Evolutionary conservation across 75 land plant species (phyloP), one percentile per base, ranked within the genome.

Genomic region (Pinus tabuliformis): DNA sequence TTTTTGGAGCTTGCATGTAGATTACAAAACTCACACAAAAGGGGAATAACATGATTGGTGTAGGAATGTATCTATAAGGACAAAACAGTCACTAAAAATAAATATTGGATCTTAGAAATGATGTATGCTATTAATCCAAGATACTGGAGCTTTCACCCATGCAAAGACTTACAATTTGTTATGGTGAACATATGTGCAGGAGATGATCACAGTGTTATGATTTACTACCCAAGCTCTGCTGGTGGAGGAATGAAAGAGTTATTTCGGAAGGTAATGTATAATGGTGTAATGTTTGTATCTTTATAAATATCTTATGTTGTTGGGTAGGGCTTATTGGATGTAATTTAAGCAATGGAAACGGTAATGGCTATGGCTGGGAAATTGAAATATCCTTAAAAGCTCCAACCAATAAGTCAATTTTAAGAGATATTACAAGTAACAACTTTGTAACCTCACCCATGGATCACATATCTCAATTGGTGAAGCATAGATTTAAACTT

Each of bases 201-300:
- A 75, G 99, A 97, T 87, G 89, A 97, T 78, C 99, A 97, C 73
- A 86, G 96, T 57, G 91, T 97, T 36, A 97, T 96, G 98, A 95
- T 97, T 79, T 97, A 97, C 64, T 97, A 97, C 70, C 99, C 99
- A 45, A 97, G 99, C 73, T 93, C 98, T 70, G 99, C 99, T 59
- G 99, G 99, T 65, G 98, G 99, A 42, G 99, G 99, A 6, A 97
- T 97, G 99, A 97, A 97, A 76, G 98, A 92, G 75, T 84, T 97
- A 54, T 97, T 97, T 76, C 89, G 99, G 49, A 97, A 97, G 98
- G 99, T 97, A 57, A 74, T 77, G 20, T 14, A 79, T 21, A 33
- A 49, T 9, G 12, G 54, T 9, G 12, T 49, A 11, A 17, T 30
- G 56, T 52, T 77, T 76, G 24, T 76, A 22, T 26, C 26, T 18